A percentile compares a stretch with the other conserved stretches of the same genome.
phyloP scores from a whole-genome alignment of 2,329 filamentous ascomycete species.

The Periglandula ipomoeae region DNA sequence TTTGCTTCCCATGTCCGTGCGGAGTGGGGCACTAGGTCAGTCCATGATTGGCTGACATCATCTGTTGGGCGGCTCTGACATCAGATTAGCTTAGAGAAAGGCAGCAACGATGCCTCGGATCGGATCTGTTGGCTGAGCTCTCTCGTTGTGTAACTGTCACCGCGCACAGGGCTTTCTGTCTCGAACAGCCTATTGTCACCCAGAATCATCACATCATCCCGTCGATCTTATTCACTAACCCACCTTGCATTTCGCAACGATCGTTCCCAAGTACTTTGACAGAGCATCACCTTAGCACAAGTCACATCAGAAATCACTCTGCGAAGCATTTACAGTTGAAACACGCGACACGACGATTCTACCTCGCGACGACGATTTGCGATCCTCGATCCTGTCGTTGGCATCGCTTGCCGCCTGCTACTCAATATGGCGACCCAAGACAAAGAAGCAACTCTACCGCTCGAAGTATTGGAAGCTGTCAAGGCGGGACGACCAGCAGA shows the following conservation, averaged over 20 bases:
- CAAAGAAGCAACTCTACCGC: conserved; percentile 5
- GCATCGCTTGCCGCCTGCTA: not conserved
- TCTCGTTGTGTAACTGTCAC: not conserved
- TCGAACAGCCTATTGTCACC: not conserved
- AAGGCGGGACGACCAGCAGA: conserved; percentile 14
- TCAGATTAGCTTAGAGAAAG: too few relatives aligned
- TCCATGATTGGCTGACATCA: not conserved
- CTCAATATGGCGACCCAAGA: conserved; percentile 5
- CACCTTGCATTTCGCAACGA: not conserved
- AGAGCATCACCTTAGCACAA: not conserved
- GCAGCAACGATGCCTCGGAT: not conserved
- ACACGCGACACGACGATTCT: not conserved
- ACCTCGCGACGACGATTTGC: not conserved
- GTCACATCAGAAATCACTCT: not conserved
- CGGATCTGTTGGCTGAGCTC: not conserved
- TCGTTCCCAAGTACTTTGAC: not conserved
- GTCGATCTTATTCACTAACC: not conserved
- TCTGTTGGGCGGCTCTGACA: not conserved
- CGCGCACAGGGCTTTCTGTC: not conserved
- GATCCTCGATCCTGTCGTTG: not conserved
- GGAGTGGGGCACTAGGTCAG: not conserved
- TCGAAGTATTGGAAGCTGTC: conserved; percentile 11
- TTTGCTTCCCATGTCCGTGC: too few relatives aligned
- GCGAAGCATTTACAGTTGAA: conserved; percentile 2
- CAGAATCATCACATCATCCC: not conserved